A percentile compares a stretch with the other conserved stretches of the same genome.
Conservation (phyloP, 2,329 filamentous ascomycete species). For the Sarocladium strictum region DNA sequence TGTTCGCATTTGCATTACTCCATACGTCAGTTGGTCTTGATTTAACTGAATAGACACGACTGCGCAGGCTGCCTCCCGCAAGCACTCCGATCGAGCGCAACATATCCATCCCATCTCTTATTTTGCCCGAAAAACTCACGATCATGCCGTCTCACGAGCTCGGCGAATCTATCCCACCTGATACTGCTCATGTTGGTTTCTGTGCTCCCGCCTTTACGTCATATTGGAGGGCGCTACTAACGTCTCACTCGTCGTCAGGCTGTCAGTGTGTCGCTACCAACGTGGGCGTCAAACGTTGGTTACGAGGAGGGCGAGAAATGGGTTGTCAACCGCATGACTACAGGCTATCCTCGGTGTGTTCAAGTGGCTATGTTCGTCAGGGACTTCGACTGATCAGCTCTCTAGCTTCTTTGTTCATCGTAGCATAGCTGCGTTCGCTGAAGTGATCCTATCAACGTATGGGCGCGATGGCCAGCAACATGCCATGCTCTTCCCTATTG, state of each 20-base stretch:
- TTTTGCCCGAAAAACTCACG: conserved; percentile 1
- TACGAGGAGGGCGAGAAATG: conserved; percentile 91
- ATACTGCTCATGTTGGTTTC: conserved; percentile 68
- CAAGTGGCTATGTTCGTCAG: background rate
- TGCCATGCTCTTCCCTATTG: conserved; percentile 79
- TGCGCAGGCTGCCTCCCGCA: background rate
- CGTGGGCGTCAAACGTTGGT: conserved; percentile 83
- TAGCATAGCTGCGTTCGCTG: conserved; percentile 67
- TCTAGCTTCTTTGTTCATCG: conserved; percentile 88
- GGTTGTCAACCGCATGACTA: conserved; percentile 80
- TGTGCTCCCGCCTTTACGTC: background rate
- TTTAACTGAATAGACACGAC: background rate
- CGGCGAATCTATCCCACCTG: conserved; percentile 68
- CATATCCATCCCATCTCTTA: conserved; percentile 6
- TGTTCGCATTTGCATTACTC: background rate
- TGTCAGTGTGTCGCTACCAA: conserved; percentile 91
- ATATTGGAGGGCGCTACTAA: background rate
- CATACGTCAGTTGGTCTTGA: background rate
- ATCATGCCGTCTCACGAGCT: conserved; percentile 45
- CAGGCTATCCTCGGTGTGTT: conserved; percentile 76
- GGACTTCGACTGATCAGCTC: conserved; percentile 9
- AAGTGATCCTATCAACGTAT: conserved; percentile 59
- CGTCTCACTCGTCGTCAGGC: conserved; percentile 48
- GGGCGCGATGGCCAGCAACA: conserved; percentile 52
- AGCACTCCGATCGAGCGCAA: background rate